Percentiles rank a stretch among this genome's conserved stretches.
These are phyloP conservation scores for Xerocomellus chrysenteron DNA, from an alignment of 768 basidiomycete species.

Conservation along the genomic window DNA sequence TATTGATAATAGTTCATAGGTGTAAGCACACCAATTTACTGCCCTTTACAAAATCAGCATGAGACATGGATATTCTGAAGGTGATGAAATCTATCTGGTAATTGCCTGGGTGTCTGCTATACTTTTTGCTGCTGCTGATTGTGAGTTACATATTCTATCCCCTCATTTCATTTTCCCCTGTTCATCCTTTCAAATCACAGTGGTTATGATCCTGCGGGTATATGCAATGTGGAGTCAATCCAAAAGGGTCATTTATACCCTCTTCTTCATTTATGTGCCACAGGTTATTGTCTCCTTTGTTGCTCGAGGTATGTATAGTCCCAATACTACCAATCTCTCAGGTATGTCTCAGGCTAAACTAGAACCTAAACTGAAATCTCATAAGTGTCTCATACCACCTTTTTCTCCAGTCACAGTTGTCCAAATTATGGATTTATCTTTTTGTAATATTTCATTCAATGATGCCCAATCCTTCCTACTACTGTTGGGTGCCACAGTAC, in stretches of 20 bases:
- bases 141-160: not conserved
- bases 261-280: not conserved
- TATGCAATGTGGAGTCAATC: not conserved
- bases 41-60: no score
- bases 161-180: not conserved
- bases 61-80: not conserved
- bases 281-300: no score
- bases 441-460: not conserved
- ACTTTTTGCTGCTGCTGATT: not conserved
- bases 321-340: not conserved
- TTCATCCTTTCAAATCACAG: not conserved
- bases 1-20: not conserved
- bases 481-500: no score
- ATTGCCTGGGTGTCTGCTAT: accelerated
- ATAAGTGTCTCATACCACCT: not conserved
- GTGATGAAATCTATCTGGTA: not conserved
- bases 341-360: not conserved
- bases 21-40: no score
- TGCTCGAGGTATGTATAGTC: not conserved
- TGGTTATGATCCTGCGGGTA: not conserved
- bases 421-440: not conserved
- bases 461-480: not conserved
- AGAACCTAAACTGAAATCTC: not conserved
- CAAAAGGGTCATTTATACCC: not conserved
- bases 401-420: not conserved